A percentile compares a stretch with the other conserved stretches of the same genome.
These are phyloP conservation scores for Phytophthora citrophthora DNA, from an alignment of 352 stramenopile genomes.

Conservation along the genomic window DNA sequence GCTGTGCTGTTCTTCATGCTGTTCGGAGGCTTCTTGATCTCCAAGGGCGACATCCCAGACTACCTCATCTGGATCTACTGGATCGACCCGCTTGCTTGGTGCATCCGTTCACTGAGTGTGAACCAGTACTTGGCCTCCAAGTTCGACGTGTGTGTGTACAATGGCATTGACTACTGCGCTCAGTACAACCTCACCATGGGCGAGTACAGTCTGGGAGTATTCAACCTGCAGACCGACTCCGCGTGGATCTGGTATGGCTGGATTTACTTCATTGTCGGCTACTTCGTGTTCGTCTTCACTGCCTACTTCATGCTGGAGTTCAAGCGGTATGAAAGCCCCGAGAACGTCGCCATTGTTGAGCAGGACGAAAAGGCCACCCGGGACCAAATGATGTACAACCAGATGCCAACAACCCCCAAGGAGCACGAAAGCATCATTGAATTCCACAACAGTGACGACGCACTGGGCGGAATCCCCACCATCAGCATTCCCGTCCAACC, in stretches of 20 bases:
- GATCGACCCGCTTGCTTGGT: slow-evolving; percentile 78
- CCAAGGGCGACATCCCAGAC: slow-evolving; percentile 58
- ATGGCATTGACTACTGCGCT: slow-evolving; percentile 56
- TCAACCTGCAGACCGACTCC: slow-evolving; percentile 48
- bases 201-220: slow-evolving; percentile 56
- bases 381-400: slow-evolving; percentile 21
- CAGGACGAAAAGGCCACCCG: slow-evolving; percentile 14
- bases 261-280: slow-evolving; percentile 48
- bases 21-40: slow-evolving; percentile 74
- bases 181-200: slow-evolving; percentile 38
- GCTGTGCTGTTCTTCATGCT: slow-evolving; percentile 71
- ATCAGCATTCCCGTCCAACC: slow-evolving; percentile 22
- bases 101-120: slow-evolving; percentile 57
- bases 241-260: slow-evolving; percentile 65
- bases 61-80: slow-evolving; percentile 83
- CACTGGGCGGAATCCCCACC: slow-evolving; percentile 13
- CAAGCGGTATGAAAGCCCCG: slow-evolving; percentile 25
- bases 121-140: slow-evolving; percentile 64
- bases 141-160: slow-evolving; percentile 55
- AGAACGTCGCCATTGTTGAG: slow-evolving; percentile 29
- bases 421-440: slow-evolving; percentile 20
- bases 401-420: slow-evolving; percentile 31
- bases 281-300: slow-evolving; percentile 38
- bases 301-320: slow-evolving; percentile 24
- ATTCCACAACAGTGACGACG: slow-evolving; percentile 19